Conservation (phyloP, 371 early-diverging fungal genomes). For the Neoconidiobolus thromboides region DNA sequence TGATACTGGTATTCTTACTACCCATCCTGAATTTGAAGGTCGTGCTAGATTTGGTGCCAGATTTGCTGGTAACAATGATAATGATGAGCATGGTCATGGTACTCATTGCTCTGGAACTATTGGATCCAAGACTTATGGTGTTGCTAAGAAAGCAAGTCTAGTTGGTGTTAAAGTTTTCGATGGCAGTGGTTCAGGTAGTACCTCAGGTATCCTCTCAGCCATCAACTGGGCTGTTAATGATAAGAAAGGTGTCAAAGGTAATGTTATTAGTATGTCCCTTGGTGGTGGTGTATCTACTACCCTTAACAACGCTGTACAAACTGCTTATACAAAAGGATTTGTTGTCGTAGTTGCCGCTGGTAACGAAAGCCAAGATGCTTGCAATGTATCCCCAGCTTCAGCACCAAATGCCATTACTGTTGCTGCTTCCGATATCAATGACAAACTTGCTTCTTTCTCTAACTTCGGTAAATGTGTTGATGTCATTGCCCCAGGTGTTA, state of each 20-base stretch:
- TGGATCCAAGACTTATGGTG: constrained; percentile 71
- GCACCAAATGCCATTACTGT: constrained; percentile 87
- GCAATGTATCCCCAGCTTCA: constrained; percentile 87
- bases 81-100: constrained; percentile 77
- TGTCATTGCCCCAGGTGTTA: constrained; percentile 86
- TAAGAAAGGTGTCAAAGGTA: constrained; percentile 40
- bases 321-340: constrained; percentile 64
- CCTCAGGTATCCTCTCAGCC: constrained; percentile 57
- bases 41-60: constrained; percentile 48
- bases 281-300: constrained; percentile 77
- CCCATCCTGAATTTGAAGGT: constrained; percentile 55
- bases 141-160: constrained; percentile 76
- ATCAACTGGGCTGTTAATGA: constrained; percentile 42
- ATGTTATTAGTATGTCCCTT: constrained; percentile 90
- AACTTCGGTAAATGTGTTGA: constrained; percentile 88
- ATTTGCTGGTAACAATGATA: constrained; percentile 53
- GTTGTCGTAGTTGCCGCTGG: constrained; percentile 97
- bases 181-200: constrained; percentile 65
- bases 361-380: constrained; percentile 89
- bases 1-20: constrained; percentile 54
- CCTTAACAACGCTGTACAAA: constrained; percentile 69
- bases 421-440: constrained; percentile 70
- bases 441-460: constrained; percentile 80
- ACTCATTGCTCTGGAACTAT: constrained; percentile 95
- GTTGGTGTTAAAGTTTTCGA: constrained; percentile 91